phyloP scores from a whole-genome alignment of 2,329 filamentous ascomycete genomes.

The Macrophomina pseudophaseolina region DNA sequence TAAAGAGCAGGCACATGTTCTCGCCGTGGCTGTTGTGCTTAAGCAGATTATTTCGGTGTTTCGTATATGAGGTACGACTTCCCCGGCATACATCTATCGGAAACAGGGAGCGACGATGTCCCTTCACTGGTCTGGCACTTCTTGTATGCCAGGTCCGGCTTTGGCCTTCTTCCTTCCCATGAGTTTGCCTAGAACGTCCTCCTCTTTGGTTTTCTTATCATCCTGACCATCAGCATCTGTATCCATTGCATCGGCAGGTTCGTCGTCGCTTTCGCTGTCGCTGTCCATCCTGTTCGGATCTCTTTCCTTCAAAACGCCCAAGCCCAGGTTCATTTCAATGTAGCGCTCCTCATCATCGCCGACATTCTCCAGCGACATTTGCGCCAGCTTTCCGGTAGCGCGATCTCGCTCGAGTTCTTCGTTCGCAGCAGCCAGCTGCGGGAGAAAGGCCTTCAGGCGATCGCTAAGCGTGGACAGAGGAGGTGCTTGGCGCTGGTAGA shows the following conservation, averaged over 20 bases:
- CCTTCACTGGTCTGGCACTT: slow-evolving; percentile 34
- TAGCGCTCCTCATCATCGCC: slow-evolving; percentile 41
- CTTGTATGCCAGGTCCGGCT: slow-evolving; percentile 37
- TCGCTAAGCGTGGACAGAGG: slow-evolving; percentile 8
- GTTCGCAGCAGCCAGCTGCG: slow-evolving; percentile 50
- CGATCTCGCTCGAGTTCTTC: slow-evolving; percentile 48
- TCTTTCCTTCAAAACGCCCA: slow-evolving; percentile 52
- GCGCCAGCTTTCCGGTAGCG: slow-evolving; percentile 44
- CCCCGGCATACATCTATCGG: background rate
- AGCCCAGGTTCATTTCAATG: slow-evolving; percentile 53
- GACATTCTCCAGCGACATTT: slow-evolving; percentile 42
- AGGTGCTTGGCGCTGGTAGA: slow-evolving; percentile 20
- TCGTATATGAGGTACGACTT: no score
- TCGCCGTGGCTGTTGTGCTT: no score
- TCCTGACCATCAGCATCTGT: slow-evolving; percentile 19
- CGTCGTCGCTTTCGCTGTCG: slow-evolving; percentile 33
- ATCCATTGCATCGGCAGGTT: slow-evolving; percentile 26
- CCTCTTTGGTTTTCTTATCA: slow-evolving; percentile 30
- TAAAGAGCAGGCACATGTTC: no score
- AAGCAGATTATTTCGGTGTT: no score
- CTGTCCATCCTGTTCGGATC: slow-evolving; percentile 35
- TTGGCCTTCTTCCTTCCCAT: slow-evolving; percentile 39
- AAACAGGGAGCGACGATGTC: no score
- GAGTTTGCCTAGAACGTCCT: slow-evolving; percentile 44
- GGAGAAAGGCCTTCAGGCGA: slow-evolving; percentile 49